A percentile compares a stretch with the other conserved stretches of the same genome.
phyloP scores from a whole-genome alignment of 1,139 yeast genomes.

The Kazachstania sp. region DNA sequence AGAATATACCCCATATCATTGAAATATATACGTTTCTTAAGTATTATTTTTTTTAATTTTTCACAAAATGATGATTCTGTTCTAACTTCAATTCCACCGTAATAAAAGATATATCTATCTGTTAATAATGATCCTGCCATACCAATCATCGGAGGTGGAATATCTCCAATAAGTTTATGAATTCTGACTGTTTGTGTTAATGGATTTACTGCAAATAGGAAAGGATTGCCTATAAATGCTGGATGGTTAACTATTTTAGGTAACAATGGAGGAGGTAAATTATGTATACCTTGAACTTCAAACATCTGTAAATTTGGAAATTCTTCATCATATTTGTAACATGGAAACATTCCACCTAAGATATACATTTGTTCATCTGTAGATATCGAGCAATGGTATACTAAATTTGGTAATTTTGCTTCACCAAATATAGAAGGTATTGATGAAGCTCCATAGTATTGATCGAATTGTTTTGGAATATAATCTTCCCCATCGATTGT shows the following conservation, averaged over 20 bases:
- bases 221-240: slow-evolving; percentile 30
- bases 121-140: slow-evolving; percentile 34
- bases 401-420: slow-evolving; percentile 31
- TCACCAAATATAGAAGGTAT: slow-evolving; percentile 33
- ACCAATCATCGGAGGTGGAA: slow-evolving; percentile 38
- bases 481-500: slow-evolving; percentile 11
- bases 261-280: slow-evolving; percentile 38
- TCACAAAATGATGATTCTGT: slow-evolving; percentile 27
- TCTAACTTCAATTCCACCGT: slow-evolving; percentile 40
- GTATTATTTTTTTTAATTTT: slow-evolving; percentile 23
- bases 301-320: slow-evolving; percentile 31
- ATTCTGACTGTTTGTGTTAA: slow-evolving; percentile 31
- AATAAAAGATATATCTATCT: slow-evolving; percentile 35
- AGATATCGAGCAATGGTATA: slow-evolving; percentile 34
- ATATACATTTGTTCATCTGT: slow-evolving; percentile 30
- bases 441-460: slow-evolving; percentile 8
- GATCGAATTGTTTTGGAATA: slow-evolving; percentile 11
- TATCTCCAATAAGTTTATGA: slow-evolving; percentile 25
- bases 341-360: slow-evolving; percentile 36
- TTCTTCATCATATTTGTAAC: slow-evolving; percentile 26
- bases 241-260: slow-evolving; percentile 33
- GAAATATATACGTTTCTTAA: slow-evolving; percentile 31
- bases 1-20: slow-evolving; percentile 37
- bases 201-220: slow-evolving; percentile 29
- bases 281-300: slow-evolving; percentile 30